Evolutionary conservation across 495 filamentous ascomycete species (phyloP).

Genomic region (Talaromyces trachyspermus): DNA sequence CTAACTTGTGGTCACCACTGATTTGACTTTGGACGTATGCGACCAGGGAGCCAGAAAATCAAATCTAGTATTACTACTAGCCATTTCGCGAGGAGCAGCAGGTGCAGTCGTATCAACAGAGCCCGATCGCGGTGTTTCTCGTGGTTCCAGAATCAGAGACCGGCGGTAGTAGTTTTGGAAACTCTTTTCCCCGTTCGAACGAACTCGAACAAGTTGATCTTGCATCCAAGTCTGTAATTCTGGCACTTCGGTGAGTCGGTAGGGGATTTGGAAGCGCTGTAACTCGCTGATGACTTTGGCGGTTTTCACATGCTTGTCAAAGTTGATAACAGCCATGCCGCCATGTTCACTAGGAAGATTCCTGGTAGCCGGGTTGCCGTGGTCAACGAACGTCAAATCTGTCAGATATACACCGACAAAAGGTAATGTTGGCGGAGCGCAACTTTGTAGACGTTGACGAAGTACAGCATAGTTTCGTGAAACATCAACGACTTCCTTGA

Average conservation of each 20-base stretch:
- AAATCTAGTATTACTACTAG: conserved; percentile 50
- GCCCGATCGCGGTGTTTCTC: conserved; percentile 40
- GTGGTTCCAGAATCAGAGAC: conserved; percentile 79
- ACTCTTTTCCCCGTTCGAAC: conserved; percentile 68
- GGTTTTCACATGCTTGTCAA: conserved; percentile 93
- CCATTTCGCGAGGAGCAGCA: conserved; percentile 45
- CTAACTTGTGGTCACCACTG: conserved; percentile 38
- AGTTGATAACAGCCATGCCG: conserved; percentile 82
- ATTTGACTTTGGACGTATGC: conserved; percentile 41
- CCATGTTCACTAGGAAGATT: conserved; percentile 44
- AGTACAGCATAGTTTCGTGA: conserved; percentile 89
- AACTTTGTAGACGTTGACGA: conserved; percentile 75
- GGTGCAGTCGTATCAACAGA: conserved; percentile 31
- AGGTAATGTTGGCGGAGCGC: conserved; percentile 87
- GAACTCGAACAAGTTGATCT: conserved; percentile 72
- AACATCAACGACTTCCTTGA: conserved; percentile 78
- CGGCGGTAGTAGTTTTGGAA: conserved; percentile 78
- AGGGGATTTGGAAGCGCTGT: conserved; percentile 95
- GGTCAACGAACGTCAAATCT: conserved; percentile 70
- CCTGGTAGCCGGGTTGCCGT: conserved; percentile 70
- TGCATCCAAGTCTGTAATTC: conserved; percentile 95
- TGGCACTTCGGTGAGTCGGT: conserved; percentile 73
- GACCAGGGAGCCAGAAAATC: conserved; percentile 53
- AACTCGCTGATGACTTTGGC: conserved; percentile 93
- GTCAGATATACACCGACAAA: conserved; percentile 97